Base-by-base conservation (phyloP, 306 rosid species). In the Astragalus membranaceus region DNA sequence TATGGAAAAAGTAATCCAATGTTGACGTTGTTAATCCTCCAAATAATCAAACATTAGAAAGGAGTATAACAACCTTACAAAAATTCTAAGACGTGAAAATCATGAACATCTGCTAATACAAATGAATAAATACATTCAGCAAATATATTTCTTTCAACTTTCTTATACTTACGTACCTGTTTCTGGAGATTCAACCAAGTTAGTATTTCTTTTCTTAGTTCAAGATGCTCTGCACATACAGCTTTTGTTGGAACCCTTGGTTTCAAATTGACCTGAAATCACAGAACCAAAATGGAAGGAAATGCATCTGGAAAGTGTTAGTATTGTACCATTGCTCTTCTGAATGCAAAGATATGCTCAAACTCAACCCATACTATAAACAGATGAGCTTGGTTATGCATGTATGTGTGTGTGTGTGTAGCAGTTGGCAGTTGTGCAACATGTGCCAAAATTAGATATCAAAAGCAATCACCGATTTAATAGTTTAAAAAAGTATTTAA, bases 211-310 rank as follows among this genome's bases (percentile, higher is more conserved):
- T 75, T 89, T 81, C 99, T 85, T 74, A 95, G 79, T 83, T 89
- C 99, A 74, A 95, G 96, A 83, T 95, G 97, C 91, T 95, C 97
- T 3, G 91, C 88, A 74, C 99, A 95, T 64, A 95, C 97, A 35
- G 91, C 87, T 86, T 95, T 95, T 11, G 99, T 95, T 55, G 99
- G 97, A 83, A 91, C 97, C 81, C 92, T 87, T 47, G 99, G 99
- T 65, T 91, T 95, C 70, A 95, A 72, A 84, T 87, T 91, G 84
- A 95, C 89, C 99, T 95, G 87, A 43, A 44, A 68, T 39, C 56
- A 36, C 36, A 64, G 55, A 49, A 58, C 29, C 48, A 50, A 42
- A 42, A 36, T 60, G 70, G 11, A 46, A 39, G 69, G 32, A 33
- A 78, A 55, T 10, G 20, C 17, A 53, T 37, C 67, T 41, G 54